Conservation (phyloP, 2,329 filamentous ascomycete species). For the Capronia epimyces region DNA sequence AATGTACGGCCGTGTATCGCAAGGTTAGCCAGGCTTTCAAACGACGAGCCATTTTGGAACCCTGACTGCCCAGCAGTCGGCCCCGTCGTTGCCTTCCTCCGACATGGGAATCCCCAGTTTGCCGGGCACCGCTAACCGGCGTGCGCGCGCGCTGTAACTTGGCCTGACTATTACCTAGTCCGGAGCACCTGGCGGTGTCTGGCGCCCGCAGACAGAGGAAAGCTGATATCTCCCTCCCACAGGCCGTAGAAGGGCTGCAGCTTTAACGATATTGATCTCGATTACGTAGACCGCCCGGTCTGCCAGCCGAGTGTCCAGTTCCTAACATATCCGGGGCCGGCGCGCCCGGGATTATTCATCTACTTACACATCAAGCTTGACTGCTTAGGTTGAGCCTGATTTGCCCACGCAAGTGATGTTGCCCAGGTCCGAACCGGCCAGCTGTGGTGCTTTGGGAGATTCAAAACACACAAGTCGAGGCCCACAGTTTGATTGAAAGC, state of each 20-base stretch:
- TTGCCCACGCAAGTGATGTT: slow-evolving; percentile 12
- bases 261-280: slow-evolving; percentile 16
- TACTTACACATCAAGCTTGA: slow-evolving; percentile 7
- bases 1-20: slow-evolving; percentile 15
- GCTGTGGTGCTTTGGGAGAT: slow-evolving; percentile 18
- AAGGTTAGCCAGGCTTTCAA: background rate
- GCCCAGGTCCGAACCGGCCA: slow-evolving; percentile 12
- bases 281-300: background rate
- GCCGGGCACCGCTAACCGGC: slow-evolving; percentile 14
- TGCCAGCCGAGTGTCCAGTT: background rate
- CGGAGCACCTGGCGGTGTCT: background rate
- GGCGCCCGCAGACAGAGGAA: background rate
- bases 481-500: slow-evolving; percentile 26
- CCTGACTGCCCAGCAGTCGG: slow-evolving; percentile 10
- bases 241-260: slow-evolving; percentile 5
- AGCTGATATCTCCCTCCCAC: slow-evolving; percentile 3
- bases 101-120: slow-evolving; percentile 20
- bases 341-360: slow-evolving; percentile 19
- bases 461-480: slow-evolving; percentile 22
- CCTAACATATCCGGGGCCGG: slow-evolving; percentile 8
- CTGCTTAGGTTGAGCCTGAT: slow-evolving; percentile 11
- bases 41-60: slow-evolving; percentile 5
- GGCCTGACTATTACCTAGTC: background rate
- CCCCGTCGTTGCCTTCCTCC: slow-evolving; percentile 16
- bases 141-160: background rate